Evolutionary conservation across 768 basidiomycete genomes (phyloP), one percentile per base, ranked within the genome.

Genomic region (Suillus weaverae): DNA sequence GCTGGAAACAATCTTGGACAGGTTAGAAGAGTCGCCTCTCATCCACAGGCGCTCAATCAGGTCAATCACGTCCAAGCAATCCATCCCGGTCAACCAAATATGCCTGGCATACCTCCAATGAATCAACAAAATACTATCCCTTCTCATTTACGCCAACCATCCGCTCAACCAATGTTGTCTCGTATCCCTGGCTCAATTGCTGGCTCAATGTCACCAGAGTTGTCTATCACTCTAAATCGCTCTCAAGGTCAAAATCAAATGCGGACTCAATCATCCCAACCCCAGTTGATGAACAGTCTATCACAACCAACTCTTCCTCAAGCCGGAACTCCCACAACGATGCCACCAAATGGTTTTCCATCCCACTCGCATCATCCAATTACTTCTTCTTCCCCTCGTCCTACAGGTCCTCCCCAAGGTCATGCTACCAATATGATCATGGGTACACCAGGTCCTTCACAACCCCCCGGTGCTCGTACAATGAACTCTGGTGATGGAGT

Each of bases 21-120:
- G 22, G 73, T 83, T 54, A 84, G 89, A 64, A 84, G 89, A 70
- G 83, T 82, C n/a, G 76, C 80, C 64, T 85, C 88, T 26, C 88
- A 89, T 74, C 82, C 86, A 5, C 81, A 83, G 66, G 74, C 69
- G 74, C 69, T 83, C 64, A 82, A 78, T 68, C 78, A 81, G 46
- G 76, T 72, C 57, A 74, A 67, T 35, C 81, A 80, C 70, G 72
- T 70, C 60, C 67, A 72, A 18, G 73, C 74, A 46, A 77, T 81
- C 63, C 80, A 79, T 68, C 70, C 77, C 35, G 70, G 71, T 39
- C 77, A 74, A 41, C 78, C 80, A 41, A 73, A 71, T 30, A 71
- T 76, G 62, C 75, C 74, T 33, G 75, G 74, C 51, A 78, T 79
- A 73, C 73, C 71, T 51, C 83, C 73, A 62, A 82, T 83, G 76